A percentile compares a stretch with the other conserved stretches of the same genome.
Evolutionary conservation across 202 grass and related monocot genomes (phyloP).

Genomic region (Panicum virgatum): DNA sequence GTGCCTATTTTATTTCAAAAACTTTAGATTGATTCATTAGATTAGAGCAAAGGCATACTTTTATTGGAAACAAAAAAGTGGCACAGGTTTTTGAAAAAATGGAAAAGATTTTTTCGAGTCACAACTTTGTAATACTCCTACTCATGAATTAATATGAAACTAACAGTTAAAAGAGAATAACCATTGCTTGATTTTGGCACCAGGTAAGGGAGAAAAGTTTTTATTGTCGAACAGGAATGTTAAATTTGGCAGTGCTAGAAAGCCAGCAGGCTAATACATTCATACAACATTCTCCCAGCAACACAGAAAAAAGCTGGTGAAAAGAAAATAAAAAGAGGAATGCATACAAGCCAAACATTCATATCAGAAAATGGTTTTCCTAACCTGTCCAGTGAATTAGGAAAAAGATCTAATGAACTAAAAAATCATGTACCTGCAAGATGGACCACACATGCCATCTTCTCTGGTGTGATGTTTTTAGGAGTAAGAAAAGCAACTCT

Average conservation of each 20-base stretch:
- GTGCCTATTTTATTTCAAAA: conserved; percentile 60
- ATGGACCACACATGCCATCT: conserved; percentile 92
- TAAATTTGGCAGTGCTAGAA: conserved; percentile 14
- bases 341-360: not conserved
- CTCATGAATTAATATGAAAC: not conserved
- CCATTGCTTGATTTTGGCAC: not conserved
- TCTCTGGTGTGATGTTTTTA: conserved; percentile 69
- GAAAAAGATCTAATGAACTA: not conserved
- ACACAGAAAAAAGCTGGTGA: too few relatives aligned
- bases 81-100: not conserved
- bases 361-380: not conserved
- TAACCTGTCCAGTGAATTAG: not conserved
- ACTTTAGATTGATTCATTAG: conserved; percentile 9
- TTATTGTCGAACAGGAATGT: not conserved
- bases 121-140: not conserved
- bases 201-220: not conserved
- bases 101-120: not conserved
- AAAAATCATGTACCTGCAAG: conserved; percentile 72
- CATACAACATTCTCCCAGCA: not conserved
- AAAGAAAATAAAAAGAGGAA: not conserved
- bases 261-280: not conserved
- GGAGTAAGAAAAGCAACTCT: conserved; percentile 93
- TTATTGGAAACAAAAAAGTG: not conserved
- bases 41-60: not conserved
- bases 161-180: not conserved